A percentile compares a stretch with the other conserved stretches of the same genome.
Conservation (phyloP, 2,329 filamentous ascomycete species). For the Coniochaeta ligniaria region DNA sequence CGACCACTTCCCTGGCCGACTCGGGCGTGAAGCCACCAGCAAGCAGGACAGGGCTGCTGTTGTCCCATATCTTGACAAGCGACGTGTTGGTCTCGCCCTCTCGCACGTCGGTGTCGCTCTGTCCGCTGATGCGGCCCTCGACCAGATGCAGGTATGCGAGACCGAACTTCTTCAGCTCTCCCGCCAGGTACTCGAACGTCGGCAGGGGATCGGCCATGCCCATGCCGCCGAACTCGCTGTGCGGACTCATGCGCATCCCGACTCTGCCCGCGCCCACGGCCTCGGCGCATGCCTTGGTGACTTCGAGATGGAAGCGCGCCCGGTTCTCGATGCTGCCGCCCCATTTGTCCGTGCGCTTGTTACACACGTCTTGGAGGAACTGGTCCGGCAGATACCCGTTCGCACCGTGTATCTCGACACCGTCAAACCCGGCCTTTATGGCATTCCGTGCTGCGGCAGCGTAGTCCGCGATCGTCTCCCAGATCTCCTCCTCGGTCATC, state of each 20-base stretch:
- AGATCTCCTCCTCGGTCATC: conserved; percentile 34
- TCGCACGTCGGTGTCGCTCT: conserved; percentile 19
- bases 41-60: conserved; percentile 17
- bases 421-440: conserved; percentile 39
- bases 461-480: conserved; percentile 21
- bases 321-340: conserved; percentile 49
- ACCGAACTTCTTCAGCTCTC: conserved; percentile 39
- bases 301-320: conserved; percentile 41
- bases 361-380: conserved; percentile 46
- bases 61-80: conserved; percentile 15
- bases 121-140: conserved; percentile 31
- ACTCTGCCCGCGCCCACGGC: conserved; percentile 42
- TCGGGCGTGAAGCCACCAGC: conserved; percentile 17
- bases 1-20: conserved; percentile 13
- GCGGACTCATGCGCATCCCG: conserved; percentile 49
- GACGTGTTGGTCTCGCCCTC: conserved; percentile 23
- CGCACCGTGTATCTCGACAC: conserved; percentile 31
- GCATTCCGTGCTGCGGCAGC: conserved; percentile 27
- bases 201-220: conserved; percentile 47
- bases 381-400: conserved; percentile 40
- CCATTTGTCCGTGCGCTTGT: conserved; percentile 46
- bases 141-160: conserved; percentile 51
- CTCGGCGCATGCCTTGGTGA: conserved; percentile 39
- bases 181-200: conserved; percentile 47
- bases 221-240: conserved; percentile 50